These are phyloP conservation scores for Termitomyces sp. DNA, from an alignment of 768 basidiomycete genomes.

Conservation along the genomic window DNA sequence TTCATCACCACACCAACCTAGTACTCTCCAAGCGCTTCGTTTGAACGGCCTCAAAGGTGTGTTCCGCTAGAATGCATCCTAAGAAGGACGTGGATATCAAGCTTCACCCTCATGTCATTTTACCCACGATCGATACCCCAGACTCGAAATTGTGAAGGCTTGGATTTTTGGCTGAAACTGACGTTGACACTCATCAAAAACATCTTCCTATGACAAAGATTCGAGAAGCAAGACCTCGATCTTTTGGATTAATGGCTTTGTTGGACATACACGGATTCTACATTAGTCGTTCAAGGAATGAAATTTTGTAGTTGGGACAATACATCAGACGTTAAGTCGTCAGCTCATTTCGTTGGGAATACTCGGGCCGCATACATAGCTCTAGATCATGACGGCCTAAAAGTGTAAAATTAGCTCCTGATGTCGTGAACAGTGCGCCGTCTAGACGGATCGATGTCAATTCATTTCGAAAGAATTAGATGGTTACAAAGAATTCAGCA, in stretches of 20 bases:
- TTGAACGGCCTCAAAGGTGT: constrained; percentile 43
- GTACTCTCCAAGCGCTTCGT: constrained; percentile 32
- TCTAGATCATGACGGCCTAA: background rate
- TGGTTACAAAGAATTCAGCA: constrained; percentile 37
- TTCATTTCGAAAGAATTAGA: background rate
- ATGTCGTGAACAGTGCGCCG: background rate
- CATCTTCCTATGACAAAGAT: constrained; percentile 47
- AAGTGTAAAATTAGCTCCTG: background rate
- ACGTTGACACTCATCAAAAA: constrained; percentile 40
- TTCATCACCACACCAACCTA: constrained; percentile 24
- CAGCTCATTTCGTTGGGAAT: background rate
- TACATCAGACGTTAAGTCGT: background rate
- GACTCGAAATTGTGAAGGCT: constrained; percentile 40
- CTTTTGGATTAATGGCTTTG: constrained; percentile 48
- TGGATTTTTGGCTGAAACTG: constrained; percentile 41
- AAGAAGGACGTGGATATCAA: constrained; percentile 29
- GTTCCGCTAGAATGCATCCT: constrained; percentile 37
- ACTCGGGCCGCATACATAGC: background rate
- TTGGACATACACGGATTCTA: constrained; percentile 39
- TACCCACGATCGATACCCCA: constrained; percentile 36
- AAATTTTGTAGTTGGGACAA: background rate
- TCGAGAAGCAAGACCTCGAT: constrained; percentile 43
- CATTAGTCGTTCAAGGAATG: background rate
- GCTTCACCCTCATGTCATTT: constrained; percentile 40
- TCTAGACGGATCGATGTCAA: background rate